Base-by-base conservation (phyloP, 106 monocot species). In the Alisma plantagoaquatica region DNA sequence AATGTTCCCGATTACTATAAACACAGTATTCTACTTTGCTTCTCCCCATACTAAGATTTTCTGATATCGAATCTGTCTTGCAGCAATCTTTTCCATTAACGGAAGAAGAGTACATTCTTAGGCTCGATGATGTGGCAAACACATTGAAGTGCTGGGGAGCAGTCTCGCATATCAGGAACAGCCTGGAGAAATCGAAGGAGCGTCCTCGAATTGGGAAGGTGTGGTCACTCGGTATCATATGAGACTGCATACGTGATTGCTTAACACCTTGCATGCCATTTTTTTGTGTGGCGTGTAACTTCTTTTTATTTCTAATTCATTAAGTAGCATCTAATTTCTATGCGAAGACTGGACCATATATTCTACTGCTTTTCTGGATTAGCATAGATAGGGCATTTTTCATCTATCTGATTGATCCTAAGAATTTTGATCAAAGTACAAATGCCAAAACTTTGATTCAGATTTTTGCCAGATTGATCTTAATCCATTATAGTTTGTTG, bases 131-230 rank as follows among this genome's bases (percentile, higher is more conserved):
- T 62, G 75, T 96, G 41, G 94, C 88, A 17, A 88, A 88, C 73
- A 84, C 63, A 22, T 59, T 96, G 59, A 88, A 84, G 53, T 96
- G 94, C 46, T 96, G 94, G 94, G 94, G 94, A 30, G 94, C 94
- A 54, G 94, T 96, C 51, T 81, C 94, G 33, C 94, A 96, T 69
- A 63, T 96, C 25, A 62, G 88, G 49, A 89, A 77, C 70, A 81
- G 80, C 54, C 94, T 96, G 14, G 88, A 63, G 23, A 96, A 73
- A 60, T 51, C 64, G 58, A 96, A 84, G 62, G 94, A 96, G 46
- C 71, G 88, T 27, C 94, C 88, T 10, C 75, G 94, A 35, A 96
- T 96, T 38, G 94, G 94, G 53, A 96, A 96, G 64, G 92, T 92
- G 79, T 45, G 46, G 52, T 19, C n/a, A n/a, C n/a, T n/a, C n/a